Evolutionary conservation across 257 asterid species (phyloP), one percentile per base, ranked within the genome.

Genomic region (Solanum gandarillasii): DNA sequence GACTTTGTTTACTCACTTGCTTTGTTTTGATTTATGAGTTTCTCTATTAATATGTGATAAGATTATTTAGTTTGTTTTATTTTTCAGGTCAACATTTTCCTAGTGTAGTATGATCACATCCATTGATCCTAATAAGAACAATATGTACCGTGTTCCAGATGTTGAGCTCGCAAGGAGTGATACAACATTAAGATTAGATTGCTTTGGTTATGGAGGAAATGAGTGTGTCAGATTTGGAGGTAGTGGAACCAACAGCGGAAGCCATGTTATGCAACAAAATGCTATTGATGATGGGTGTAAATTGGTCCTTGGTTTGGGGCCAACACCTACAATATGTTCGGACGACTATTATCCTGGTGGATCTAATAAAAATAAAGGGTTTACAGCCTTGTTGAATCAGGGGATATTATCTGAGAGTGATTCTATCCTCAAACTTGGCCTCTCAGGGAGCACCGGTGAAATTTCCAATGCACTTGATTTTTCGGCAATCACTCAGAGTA

Each of bases 221-320:
- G 91, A 90, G 88, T 86, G 87, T 81, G 73, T 90, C 71, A 82
- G 81, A n/a, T 89, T 92, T 38, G 91, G 91, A 41, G 87, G 89
- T 68, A 88, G 85, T 87, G 92, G 90, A 75, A 87, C 86, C 67
- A 89, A 48, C 67, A 83, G 82, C 55, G 90, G 88, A 86, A 84
- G 84, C 92, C 88, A 76, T 31, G 88, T 87, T 76, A 83, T 84
- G 86, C 87, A 87, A 75, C 43, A 89, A 11, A 93, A 87, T 86
- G 87, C 90, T 86, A 92, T 89, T 5, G 99, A 95, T 87, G 99
- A 96, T 85, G 96, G 94, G 31, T 96, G 97, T 94, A 92, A 92
- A 90, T 91, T 96, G 93, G 98, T 96, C 31, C 98, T 96, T 81
- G 99, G 99, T 85, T 87, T 95, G 88, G 99, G 98, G 76, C 99